Conservation (phyloP, 192 early-diverging fungal genomes). For the Pilaira anomala region DNA sequence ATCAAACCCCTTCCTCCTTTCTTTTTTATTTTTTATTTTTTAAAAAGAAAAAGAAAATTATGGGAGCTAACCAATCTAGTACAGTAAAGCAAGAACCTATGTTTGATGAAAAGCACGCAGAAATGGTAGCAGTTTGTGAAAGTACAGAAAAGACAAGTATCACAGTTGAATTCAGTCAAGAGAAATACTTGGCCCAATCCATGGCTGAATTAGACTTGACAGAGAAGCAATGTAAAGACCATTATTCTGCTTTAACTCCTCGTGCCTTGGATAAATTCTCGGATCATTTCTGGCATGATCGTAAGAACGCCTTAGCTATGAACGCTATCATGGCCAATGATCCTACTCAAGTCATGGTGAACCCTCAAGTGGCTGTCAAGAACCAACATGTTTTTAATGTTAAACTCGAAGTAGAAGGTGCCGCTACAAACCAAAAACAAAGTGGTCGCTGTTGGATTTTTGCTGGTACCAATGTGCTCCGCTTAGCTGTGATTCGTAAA, state of each 20-base stretch:
- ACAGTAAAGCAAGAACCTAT: constrained; percentile 7
- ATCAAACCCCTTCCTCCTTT: no score
- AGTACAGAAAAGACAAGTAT: background rate
- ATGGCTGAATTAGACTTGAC: background rate
- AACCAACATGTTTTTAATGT: constrained; percentile 55
- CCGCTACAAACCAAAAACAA: constrained; percentile 69
- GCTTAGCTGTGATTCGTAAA: constrained; percentile 53
- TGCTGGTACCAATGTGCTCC: constrained; percentile 71
- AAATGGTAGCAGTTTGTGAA: background rate
- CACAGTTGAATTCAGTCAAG: no score
- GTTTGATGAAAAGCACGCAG: background rate
- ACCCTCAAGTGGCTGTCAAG: constrained; percentile 52
- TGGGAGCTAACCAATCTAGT: constrained; percentile 12
- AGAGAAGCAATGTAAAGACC: background rate
- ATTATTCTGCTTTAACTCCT: constrained; percentile 17
- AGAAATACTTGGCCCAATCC: background rate
- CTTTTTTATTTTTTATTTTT: no score
- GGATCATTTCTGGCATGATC: constrained; percentile 52
- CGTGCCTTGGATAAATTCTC: constrained; percentile 28
- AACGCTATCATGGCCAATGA: constrained; percentile 63
- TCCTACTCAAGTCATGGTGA: constrained; percentile 56
- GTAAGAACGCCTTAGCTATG: constrained; percentile 67
- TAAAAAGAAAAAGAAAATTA: background rate
- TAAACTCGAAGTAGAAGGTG: constrained; percentile 52
- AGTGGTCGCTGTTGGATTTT: constrained; percentile 84